Evolutionary conservation across 495 filamentous ascomycete genomes (phyloP).

Genomic region (Cryomyces antarcticus): DNA sequence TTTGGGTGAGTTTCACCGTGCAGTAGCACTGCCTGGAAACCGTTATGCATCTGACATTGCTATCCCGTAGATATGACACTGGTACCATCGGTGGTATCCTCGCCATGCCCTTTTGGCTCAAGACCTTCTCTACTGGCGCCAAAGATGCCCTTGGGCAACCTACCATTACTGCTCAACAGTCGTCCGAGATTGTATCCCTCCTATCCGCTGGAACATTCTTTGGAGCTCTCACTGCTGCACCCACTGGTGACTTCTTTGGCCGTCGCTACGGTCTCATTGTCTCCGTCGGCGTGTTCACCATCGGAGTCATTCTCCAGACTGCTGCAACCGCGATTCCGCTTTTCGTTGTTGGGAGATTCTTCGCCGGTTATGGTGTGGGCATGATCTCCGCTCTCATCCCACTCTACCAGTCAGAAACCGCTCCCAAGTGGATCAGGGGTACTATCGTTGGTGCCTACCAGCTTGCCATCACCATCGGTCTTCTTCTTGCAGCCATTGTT

Average conservation of each 20-base stretch:
- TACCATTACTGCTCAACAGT: conserved; percentile 32
- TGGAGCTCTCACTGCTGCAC: neutral
- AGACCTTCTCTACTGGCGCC: conserved; percentile 48
- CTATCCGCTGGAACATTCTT: conserved; percentile 37
- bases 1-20: conserved; percentile 38
- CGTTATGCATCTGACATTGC: too few relatives aligned
- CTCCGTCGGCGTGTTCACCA: conserved; percentile 9
- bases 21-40: neutral
- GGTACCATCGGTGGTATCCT: conserved; percentile 77
- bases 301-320: conserved; percentile 14
- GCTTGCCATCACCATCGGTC: conserved; percentile 3
- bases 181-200: conserved; percentile 43
- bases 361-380: conserved; percentile 1
- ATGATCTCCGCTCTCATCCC: neutral
- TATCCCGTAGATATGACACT: conserved; percentile 46
- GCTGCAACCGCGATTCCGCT: conserved; percentile 3
- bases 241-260: conserved; percentile 3
- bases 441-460: conserved; percentile 2
- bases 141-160: conserved; percentile 7
- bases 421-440: conserved; percentile 1
- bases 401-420: conserved; percentile 3
- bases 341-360: conserved; percentile 1
- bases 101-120: conserved; percentile 57
- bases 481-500: conserved; percentile 17
- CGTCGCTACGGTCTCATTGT: conserved; percentile 6